Evolutionary conservation across 805 yeast genomes (phyloP), one percentile per base, ranked within the genome.

Genomic region (Metschnikowia lochheadii): DNA sequence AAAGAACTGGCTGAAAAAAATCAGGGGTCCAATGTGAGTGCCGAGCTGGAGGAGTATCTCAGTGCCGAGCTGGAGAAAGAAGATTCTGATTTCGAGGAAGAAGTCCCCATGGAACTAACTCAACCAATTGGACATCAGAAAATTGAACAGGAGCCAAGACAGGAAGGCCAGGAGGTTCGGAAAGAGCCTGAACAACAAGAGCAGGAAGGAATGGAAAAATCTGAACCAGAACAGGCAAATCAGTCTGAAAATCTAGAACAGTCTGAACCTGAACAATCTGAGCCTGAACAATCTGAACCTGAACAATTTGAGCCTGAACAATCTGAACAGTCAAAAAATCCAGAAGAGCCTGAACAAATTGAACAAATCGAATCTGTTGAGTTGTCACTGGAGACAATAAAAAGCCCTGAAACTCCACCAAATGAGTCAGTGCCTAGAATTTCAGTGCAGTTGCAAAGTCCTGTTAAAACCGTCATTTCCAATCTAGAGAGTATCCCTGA

Each of bases 81-180:
- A 17, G 23, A 23, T 8, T 5, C 20, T 17, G 34, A 40, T 40
- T 14, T 5, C 7, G 50, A 50, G 5, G 57, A 51, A 5, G 62
- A 59, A 17, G 47, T 51, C 21, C 52, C 59, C 4, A 65, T 63
- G 69, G 68, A 65, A 15, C 51, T 65, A 40, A 64, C 67, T 2
- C 57, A 57, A 35, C 62, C 64, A 8, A 29, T 58, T 11, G 42
- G 13, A 8, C 29, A 26, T 8, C 29, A 26, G 11, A 26, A 26
- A 8, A 26, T 8, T 26, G 29, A 26, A 10, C 29, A 10, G 29
- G 29, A 8, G 5, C 29, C 29, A 26, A 26, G 14, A 17, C 36
- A 10, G 39, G n/a, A 20, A 17, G 21, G 10, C 6, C 20, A 6
- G 6, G 21, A 11, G 5, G n/a, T 5, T 5, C 4, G 21, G 5